Conservation (phyloP, 331 rosid genomes). For the Phaseolus coccineus region DNA sequence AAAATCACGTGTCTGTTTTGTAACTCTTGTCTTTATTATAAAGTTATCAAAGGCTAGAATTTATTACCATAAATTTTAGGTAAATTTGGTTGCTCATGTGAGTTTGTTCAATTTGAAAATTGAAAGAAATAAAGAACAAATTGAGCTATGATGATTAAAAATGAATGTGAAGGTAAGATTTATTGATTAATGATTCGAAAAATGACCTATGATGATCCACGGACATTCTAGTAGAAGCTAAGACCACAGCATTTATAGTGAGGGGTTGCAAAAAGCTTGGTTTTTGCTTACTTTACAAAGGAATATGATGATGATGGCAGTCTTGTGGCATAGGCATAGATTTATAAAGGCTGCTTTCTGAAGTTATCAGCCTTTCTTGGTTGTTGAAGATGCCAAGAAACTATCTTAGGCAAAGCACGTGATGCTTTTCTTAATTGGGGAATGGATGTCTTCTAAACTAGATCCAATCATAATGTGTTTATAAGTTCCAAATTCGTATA, state of each 20-base stretch:
- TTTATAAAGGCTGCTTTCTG: conserved; percentile 2
- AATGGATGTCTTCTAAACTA: not conserved
- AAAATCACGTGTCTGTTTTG: no score
- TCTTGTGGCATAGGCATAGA: conserved; percentile 37
- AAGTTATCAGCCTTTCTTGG: conserved; percentile 31
- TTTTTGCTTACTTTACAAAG: conserved; percentile 7
- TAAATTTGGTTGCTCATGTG: no score
- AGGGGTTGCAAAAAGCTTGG: not conserved
- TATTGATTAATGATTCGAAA: not conserved
- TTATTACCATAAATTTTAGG: no score
- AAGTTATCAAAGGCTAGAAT: no score
- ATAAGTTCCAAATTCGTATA: not conserved
- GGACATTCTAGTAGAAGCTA: not conserved
- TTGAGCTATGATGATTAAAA: not conserved
- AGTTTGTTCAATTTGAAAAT: not conserved
- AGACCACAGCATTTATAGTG: not conserved
- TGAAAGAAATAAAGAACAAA: not conserved
- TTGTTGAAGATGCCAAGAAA: conserved; percentile 38
- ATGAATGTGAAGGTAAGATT: not conserved
- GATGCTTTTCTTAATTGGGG: conserved; percentile 42
- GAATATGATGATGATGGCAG: conserved; percentile 42
- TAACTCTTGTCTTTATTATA: no score
- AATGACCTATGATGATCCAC: not conserved
- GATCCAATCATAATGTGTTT: not conserved
- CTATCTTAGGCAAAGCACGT: conserved; percentile 40